These are phyloP conservation scores for Madurella mycetomatis DNA, from an alignment of 2,329 filamentous ascomycete genomes.

Conservation along the genomic window DNA sequence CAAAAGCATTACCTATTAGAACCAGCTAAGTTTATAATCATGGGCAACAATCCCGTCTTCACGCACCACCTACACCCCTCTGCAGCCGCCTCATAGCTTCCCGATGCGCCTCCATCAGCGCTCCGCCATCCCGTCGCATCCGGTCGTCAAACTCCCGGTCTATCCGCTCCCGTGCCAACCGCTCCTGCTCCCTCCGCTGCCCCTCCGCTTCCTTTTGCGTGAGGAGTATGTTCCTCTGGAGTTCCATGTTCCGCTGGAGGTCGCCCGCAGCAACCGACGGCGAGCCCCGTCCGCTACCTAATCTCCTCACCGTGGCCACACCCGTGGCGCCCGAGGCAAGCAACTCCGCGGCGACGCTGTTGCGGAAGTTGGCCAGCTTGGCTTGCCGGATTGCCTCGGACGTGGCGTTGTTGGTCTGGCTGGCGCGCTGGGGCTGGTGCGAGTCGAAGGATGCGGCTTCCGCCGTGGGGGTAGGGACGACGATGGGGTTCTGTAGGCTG, in stretches of 20 bases:
- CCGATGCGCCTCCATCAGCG: constrained; percentile 71
- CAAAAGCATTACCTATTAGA: no score
- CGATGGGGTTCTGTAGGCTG: background rate
- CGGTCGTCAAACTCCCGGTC: constrained; percentile 65
- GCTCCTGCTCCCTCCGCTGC: constrained; percentile 54
- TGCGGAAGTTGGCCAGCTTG: constrained; percentile 63
- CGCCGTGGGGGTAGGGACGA: constrained; percentile 28
- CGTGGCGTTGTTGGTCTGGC: constrained; percentile 36
- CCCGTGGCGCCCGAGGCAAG: constrained; percentile 29
- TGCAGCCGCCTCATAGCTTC: constrained; percentile 81
- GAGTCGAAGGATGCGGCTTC: constrained; percentile 45
- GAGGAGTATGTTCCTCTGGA: constrained; percentile 53
- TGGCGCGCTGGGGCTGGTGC: constrained; percentile 53
- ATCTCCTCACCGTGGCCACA: background rate
- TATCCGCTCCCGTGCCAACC: constrained; percentile 51
- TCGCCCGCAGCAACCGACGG: constrained; percentile 14
- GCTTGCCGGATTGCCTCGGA: constrained; percentile 46
- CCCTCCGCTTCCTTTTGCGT: constrained; percentile 60
- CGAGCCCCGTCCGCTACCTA: no score
- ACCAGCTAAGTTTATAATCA: no score
- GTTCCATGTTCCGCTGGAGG: constrained; percentile 47
- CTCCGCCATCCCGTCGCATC: constrained; percentile 61
- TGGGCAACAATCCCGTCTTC: background rate
- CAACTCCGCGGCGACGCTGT: constrained; percentile 61
- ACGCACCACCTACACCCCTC: constrained; percentile 36